Percentiles rank a stretch among this genome's conserved stretches.
Conservation (phyloP, 768 basidiomycete species). For the Serpula lacrymans region DNA sequence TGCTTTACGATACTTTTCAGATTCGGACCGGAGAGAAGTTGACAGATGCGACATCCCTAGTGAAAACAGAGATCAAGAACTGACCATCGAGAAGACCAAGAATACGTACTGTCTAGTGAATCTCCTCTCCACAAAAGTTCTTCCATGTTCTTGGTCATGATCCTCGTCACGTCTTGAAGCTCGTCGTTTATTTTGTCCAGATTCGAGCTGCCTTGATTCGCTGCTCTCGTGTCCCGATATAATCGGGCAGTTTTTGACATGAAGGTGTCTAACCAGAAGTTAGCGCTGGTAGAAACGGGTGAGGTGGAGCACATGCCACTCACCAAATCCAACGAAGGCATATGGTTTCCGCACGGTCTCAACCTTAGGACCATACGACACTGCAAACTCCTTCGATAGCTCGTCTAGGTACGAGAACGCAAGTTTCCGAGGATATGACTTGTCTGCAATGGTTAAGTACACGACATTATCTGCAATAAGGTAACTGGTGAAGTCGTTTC, state of each 20-base stretch:
- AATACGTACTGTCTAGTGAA: slow-evolving; percentile 81
- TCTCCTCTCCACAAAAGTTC: slow-evolving; percentile 98
- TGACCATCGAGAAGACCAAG: neutral
- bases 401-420: slow-evolving; percentile 98
- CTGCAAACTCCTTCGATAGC: slow-evolving; percentile 92
- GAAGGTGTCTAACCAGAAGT: slow-evolving; percentile 76
- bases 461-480: slow-evolving; percentile 92
- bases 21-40: slow-evolving; percentile 90
- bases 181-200: slow-evolving; percentile 93
- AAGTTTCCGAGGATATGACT: slow-evolving; percentile 94
- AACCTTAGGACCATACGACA: slow-evolving; percentile 90
- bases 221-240: slow-evolving; percentile 91
- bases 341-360: slow-evolving; percentile 95
- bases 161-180: slow-evolving; percentile 94
- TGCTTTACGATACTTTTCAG: slow-evolving; percentile 95
- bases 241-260: slow-evolving; percentile 97
- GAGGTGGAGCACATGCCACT: slow-evolving; percentile 27
- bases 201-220: slow-evolving; percentile 57
- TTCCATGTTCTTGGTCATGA: slow-evolving; percentile 99
- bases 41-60: slow-evolving; percentile 96
- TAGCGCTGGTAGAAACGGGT: slow-evolving; percentile 2
- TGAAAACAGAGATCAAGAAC: slow-evolving; percentile 5
- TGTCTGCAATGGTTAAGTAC: slow-evolving; percentile 93
- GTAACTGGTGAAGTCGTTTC: slow-evolving; percentile 57
- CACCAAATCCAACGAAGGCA: slow-evolving; percentile 97